Evolutionary conservation across 805 yeast species (phyloP).

Genomic region (Wickerhamiella cacticola): DNA sequence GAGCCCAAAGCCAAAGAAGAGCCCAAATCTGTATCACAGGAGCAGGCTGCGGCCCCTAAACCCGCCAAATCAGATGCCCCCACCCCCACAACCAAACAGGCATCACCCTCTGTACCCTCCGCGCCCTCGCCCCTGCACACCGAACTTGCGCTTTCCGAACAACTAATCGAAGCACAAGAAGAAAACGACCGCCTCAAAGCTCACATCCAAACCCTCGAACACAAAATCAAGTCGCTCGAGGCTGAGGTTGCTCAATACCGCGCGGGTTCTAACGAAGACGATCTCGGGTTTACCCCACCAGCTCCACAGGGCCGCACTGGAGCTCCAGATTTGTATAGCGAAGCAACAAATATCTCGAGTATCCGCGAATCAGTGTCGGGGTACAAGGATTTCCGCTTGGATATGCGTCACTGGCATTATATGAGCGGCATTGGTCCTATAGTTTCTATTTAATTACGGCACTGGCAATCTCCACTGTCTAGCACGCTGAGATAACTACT

Average conservation of each 20-base stretch:
- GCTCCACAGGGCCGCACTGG: conserved; percentile 24
- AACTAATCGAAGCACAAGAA: conserved; percentile 24
- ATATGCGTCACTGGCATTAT: conserved; percentile 63
- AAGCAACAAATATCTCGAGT: conserved; percentile 40
- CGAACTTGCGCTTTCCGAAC: conserved; percentile 1
- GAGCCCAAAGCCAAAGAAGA: conserved; percentile 7
- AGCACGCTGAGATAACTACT: no score
- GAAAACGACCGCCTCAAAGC: conserved; percentile 29
- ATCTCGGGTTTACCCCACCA: conserved; percentile 18
- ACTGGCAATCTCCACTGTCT: no score
- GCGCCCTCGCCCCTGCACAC: neutral
- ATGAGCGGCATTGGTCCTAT: conserved; percentile 55
- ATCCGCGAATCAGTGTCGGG: conserved; percentile 41
- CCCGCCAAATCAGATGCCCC: neutral
- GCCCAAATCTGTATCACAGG: neutral
- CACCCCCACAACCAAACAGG: neutral
- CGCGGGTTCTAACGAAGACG: conserved; percentile 18
- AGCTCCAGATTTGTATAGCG: conserved; percentile 32
- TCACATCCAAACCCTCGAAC: conserved; percentile 29
- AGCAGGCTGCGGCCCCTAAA: no score
- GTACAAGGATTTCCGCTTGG: conserved; percentile 80
- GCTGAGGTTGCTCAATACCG: conserved; percentile 17
- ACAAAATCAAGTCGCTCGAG: conserved; percentile 28
- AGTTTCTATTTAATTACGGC: conserved; percentile 34
- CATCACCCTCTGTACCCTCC: neutral